Base-by-base conservation (phyloP, 225 moss, liverwort and hornwort species). In the Ulota crispa region DNA sequence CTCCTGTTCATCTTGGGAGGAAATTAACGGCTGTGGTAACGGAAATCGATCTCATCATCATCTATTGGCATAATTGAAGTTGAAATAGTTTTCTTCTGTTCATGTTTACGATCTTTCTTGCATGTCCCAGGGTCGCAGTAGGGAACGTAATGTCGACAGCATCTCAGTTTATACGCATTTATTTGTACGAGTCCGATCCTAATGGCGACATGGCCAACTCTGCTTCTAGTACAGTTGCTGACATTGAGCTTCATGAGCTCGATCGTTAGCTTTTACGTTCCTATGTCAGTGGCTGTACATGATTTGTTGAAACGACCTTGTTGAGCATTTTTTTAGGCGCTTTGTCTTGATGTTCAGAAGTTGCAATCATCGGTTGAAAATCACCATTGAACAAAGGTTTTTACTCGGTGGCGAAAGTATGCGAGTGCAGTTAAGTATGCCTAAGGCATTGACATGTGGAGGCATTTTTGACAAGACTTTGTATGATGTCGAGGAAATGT, bases 1-100 rank as follows among this genome's bases (percentile, higher is more conserved):
- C 77, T 27, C 76, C 43, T 50, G 77, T 24, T n/a, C 68, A 18
- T 39, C 53, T 3, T 57, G 77, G 57, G 73, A 73, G 77, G 65
- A 67, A 14, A 39, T 24, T 78, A n/a, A 30, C 26, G 19, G 66
- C 32, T 39, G 75, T 68, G 84, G 84, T 84, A 69, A 68, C 8
- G 31, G 42, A 28, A 81, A n/a, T 31, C 23, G 19, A 41, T 56
- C 32, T 18, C 56, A 28, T 19, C 80, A 23, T 32, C 11, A 0
- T 42, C 15, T 27, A 16, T 24, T 43, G 53, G 53, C 21, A 16
- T 59, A 5, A 11, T 8, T 0, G 21, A 24, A 53, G 2, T 78
- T 26, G 39, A 12, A 20, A 19, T 52, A 0, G 3, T 34, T 18
- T 53, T 8, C 7, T 64, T 26, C 24, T 19, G 37, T 1, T 0